phyloP scores from a whole-genome alignment of 139 green algal species.

The Tetradesmus lagerheimii region DNA sequence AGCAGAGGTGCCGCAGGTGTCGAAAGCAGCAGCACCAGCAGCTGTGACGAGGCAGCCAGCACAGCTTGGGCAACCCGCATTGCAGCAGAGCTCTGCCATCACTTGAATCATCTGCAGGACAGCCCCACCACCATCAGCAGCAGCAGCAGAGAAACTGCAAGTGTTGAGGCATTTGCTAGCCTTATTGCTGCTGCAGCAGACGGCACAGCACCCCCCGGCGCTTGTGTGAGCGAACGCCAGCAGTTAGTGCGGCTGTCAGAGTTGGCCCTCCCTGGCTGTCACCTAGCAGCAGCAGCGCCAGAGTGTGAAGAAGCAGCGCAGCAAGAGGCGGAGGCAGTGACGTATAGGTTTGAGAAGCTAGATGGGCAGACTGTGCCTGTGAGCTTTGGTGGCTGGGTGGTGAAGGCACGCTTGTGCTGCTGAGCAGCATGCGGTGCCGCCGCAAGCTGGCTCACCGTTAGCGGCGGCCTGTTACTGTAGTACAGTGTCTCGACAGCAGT shows the following conservation, averaged over 20 bases:
- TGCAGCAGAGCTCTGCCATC: slow-evolving; percentile 2
- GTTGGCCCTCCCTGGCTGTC: background rate
- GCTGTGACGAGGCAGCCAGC: background rate
- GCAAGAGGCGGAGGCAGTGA: background rate
- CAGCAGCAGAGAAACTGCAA: background rate
- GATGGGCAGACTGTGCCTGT: background rate
- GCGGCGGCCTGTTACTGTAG: too few relatives aligned
- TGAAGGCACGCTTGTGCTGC: background rate
- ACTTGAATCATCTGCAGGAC: background rate
- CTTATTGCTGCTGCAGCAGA: background rate
- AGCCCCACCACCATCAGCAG: background rate
- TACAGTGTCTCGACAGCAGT: too few relatives aligned
- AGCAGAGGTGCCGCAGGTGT: background rate
- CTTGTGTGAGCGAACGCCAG: background rate
- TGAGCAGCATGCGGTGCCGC: background rate
- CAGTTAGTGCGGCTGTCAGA: background rate
- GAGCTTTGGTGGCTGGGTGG: slow-evolving; percentile 20
- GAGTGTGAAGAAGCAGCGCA: background rate
- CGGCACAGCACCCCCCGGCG: background rate
- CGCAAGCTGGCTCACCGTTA: too few relatives aligned
- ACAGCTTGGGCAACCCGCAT: background rate
- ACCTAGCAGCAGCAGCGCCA: background rate
- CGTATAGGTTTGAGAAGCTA: slow-evolving; percentile 2
- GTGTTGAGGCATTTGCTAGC: background rate
- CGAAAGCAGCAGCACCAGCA: background rate